Conservation (phyloP, 2,329 filamentous ascomycete species). For the Cladosporium sp. region DNA sequence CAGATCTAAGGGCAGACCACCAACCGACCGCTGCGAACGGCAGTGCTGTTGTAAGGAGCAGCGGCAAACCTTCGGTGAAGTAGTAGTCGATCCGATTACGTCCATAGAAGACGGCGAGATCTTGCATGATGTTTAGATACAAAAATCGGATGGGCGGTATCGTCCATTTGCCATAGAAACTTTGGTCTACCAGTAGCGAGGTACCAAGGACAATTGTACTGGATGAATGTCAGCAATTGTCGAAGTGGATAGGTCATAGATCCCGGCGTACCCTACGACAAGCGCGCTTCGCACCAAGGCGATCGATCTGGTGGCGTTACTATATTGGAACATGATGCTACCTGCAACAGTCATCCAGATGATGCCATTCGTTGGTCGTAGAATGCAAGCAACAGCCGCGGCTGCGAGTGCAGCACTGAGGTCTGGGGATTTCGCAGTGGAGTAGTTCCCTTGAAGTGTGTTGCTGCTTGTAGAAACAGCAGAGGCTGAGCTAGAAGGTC, state of each 20-base stretch:
- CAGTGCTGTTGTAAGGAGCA: constrained; percentile 77
- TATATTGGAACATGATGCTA: constrained; percentile 47
- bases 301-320: constrained; percentile 22
- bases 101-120: constrained; percentile 88
- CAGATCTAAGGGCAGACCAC: constrained; percentile 42
- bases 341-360: constrained; percentile 71
- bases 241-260: neutral
- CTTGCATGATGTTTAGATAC: constrained; percentile 84
- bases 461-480: neutral
- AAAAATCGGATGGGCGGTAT: constrained; percentile 85
- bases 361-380: constrained; percentile 84
- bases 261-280: neutral
- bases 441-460: too few species aligned
- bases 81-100: constrained; percentile 91
- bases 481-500: neutral
- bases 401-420: constrained; percentile 54
- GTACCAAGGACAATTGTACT: constrained; percentile 51
- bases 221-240: neutral
- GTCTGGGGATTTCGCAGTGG: neutral
- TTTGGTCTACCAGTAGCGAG: constrained; percentile 65
- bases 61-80: constrained; percentile 79
- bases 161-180: constrained; percentile 81
- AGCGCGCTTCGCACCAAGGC: neutral
- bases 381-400: constrained; percentile 75
- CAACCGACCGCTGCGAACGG: constrained; percentile 70